Evolutionary conservation across 2,329 filamentous ascomycete genomes (phyloP).

Genomic region (Dactylellina haptotyla): DNA sequence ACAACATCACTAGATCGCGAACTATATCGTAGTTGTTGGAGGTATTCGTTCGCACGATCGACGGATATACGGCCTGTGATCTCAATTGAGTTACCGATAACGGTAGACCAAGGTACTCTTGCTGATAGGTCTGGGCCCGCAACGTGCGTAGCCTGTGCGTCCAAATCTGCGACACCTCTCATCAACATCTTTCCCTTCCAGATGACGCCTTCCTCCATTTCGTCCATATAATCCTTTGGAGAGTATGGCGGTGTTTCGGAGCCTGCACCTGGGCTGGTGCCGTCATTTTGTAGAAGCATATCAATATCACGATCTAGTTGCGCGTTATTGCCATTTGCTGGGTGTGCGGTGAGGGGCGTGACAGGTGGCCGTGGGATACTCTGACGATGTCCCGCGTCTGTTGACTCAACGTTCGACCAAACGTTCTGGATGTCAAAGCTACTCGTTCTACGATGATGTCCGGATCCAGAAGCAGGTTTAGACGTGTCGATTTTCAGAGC

Average conservation of each 20-base stretch:
- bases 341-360: constrained; percentile 65
- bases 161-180: constrained; percentile 79
- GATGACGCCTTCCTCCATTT: constrained; percentile 75
- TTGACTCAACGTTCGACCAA: constrained; percentile 83
- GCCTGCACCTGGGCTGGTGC: constrained; percentile 63
- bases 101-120: constrained; percentile 75
- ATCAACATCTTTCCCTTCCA: constrained; percentile 83
- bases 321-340: constrained; percentile 65
- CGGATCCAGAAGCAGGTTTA: constrained; percentile 58
- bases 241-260: constrained; percentile 85
- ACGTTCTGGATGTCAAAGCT: constrained; percentile 86
- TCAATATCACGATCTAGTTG: constrained; percentile 90
- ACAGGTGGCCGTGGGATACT: constrained; percentile 64
- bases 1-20: constrained; percentile 79
- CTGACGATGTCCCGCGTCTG: constrained; percentile 66
- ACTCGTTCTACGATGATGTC: constrained; percentile 64
- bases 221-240: constrained; percentile 72
- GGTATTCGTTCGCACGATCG: constrained; percentile 85
- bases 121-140: constrained; percentile 81
- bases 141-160: constrained; percentile 80
- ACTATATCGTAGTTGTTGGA: constrained; percentile 85
- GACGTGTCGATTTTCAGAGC: constrained; percentile 50
- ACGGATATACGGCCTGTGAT: constrained; percentile 84
- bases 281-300: constrained; percentile 82
- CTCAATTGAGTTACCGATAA: constrained; percentile 76